Conservation (phyloP, 2,329 filamentous ascomycete genomes). For the Fusarium albosuccineum region DNA sequence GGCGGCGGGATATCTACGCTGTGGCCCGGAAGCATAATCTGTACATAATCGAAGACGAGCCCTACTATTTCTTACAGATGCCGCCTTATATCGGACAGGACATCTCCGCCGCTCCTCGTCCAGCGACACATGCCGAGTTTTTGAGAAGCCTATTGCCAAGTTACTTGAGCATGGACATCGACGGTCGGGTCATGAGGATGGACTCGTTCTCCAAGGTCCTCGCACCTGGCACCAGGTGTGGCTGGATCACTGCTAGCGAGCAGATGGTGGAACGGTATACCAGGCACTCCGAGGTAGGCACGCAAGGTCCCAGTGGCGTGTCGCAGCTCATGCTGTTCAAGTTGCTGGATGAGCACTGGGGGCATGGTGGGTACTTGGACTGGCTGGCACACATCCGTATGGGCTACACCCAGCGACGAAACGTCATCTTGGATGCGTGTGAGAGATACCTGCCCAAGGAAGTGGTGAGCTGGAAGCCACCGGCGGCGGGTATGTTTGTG, state of each 20-base stretch:
- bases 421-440: slow-evolving; percentile 80
- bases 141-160: neutral
- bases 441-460: slow-evolving; percentile 77
- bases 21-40: slow-evolving; percentile 83
- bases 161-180: neutral
- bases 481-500: slow-evolving; percentile 89
- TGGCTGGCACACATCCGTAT: slow-evolving; percentile 84
- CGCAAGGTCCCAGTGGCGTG: slow-evolving; percentile 73
- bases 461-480: slow-evolving; percentile 79
- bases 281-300: neutral
- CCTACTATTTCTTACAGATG: slow-evolving; percentile 84
- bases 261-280: neutral
- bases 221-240: neutral
- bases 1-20: slow-evolving; percentile 76
- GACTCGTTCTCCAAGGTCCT: slow-evolving; percentile 1
- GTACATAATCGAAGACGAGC: slow-evolving; percentile 86
- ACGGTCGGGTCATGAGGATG: neutral
- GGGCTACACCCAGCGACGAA: slow-evolving; percentile 79
- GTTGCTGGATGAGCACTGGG: slow-evolving; percentile 89
- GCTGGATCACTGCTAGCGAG: slow-evolving; percentile 3
- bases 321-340: slow-evolving; percentile 71
- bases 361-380: slow-evolving; percentile 85
- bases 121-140: neutral
- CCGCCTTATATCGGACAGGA: slow-evolving; percentile 9
- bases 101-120: too few relatives aligned